Conservation (phyloP, 164 flowering plant genomes). For the Warburgia ugandensis region DNA sequence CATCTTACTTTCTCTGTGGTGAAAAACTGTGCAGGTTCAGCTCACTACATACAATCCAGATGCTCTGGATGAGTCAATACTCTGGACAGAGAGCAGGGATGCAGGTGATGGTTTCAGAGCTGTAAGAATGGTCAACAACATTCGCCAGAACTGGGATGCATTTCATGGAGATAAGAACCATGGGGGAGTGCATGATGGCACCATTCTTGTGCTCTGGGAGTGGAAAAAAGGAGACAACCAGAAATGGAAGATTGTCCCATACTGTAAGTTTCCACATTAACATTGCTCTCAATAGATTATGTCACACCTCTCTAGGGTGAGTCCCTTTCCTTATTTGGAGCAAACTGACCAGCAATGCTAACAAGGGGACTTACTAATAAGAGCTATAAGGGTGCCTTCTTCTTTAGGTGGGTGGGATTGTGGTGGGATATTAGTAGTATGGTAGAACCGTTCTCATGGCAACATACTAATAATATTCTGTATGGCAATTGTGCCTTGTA, state of each 20-base stretch:
- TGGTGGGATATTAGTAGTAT: no score
- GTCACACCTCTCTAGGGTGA: no score
- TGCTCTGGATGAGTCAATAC: slow-evolving; percentile 42
- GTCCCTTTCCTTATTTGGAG: no score
- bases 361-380: no score
- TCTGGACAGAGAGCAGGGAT: slow-evolving; percentile 65
- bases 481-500: no score
- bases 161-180: slow-evolving; percentile 52
- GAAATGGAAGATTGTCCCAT: slow-evolving; percentile 54
- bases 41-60: slow-evolving; percentile 43
- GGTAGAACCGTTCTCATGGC: no score
- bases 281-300: no score
- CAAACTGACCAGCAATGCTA: no score
- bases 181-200: slow-evolving; percentile 68
- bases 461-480: no score
- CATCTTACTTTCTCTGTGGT: no score
- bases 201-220: slow-evolving; percentile 49
- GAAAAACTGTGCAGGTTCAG: slow-evolving; percentile 67
- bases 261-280: slow-evolving; percentile 64
- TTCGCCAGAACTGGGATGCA: slow-evolving; percentile 53
- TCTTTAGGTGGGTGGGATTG: no score
- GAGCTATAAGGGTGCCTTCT: no score
- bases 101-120: slow-evolving; percentile 42
- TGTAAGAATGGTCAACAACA: slow-evolving; percentile 62
- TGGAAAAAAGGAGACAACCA: slow-evolving; percentile 67